Percentiles rank a stretch among this genome's conserved stretches.
Conservation (phyloP, 176 grass and related monocot genomes). For the Olyra latifolia region DNA sequence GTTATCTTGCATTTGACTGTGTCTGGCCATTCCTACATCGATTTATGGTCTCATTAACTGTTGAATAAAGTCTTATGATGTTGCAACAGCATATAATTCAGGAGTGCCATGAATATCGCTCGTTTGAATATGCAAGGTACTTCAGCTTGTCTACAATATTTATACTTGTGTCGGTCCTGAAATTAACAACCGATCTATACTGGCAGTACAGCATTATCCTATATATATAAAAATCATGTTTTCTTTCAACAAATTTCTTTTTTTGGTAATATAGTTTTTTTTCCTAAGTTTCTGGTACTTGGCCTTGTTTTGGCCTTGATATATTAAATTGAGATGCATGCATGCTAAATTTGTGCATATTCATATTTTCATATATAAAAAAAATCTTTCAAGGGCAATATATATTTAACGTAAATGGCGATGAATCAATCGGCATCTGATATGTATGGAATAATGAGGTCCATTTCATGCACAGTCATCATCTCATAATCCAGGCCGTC, state of each 20-base stretch:
- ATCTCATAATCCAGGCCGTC: neutral
- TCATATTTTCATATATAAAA: too few relatives aligned
- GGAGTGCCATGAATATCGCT: neutral
- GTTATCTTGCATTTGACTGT: neutral
- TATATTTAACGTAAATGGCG: neutral
- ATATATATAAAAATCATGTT: neutral
- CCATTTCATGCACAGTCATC: neutral
- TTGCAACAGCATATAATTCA: constrained; percentile 2
- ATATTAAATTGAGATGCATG: neutral
- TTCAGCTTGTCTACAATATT: neutral
- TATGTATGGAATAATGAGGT: neutral
- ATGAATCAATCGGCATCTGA: neutral
- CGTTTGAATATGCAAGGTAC: constrained; percentile 15
- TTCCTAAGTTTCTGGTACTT: neutral
- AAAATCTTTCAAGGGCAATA: too few relatives aligned
- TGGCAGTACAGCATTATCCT: neutral
- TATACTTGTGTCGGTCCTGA: neutral
- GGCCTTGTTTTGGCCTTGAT: neutral
- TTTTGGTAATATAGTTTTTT: neutral
- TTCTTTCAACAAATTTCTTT: neutral
- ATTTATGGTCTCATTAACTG: neutral
- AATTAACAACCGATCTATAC: neutral
- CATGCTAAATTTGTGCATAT: neutral
- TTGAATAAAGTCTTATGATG: constrained; percentile 23
- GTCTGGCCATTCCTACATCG: neutral